Base-by-base conservation (phyloP, 148 eudicot genomes). In the Cornus florida region DNA sequence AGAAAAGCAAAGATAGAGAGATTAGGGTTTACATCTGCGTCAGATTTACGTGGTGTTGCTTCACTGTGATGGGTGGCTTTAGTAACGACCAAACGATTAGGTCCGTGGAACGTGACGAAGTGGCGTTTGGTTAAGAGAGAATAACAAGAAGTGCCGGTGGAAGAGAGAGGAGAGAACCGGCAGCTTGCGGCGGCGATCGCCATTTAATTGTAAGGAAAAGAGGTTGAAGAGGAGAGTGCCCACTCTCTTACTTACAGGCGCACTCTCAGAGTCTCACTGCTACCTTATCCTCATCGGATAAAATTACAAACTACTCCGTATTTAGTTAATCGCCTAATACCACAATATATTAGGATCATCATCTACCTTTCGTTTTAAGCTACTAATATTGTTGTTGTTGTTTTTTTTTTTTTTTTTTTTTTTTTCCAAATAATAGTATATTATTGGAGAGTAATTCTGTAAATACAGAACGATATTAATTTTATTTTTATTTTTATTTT, bases 101-200 rank as follows among this genome's bases (percentile, higher is more conserved):
- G 70, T 7, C 73, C 62, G 10, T 31, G 72, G 48, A 77, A 69
- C 0, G 82, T 32, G 60, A 73, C 16, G 68, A 84, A 82, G 35
- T 82, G 82, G 77, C 90, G 82, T 69, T 75, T 82, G 23, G 78
- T 56, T 19, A 86, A 73, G 19, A 78, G 67, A 41, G 84, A 74
- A 20, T 67, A 70, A 23, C 79, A 77, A 32, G 82, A 82, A 23
- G 76, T 72, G 13, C 77, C 82, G 70, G 87, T 48, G 75, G 75
- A 78, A 39, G 75, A 11, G 65, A 33, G 16, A 32, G 70, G 77
- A 17, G 82, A 80, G 76, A 84, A 80, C 85, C 86, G 80, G 66
- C 80, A 78, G 22, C 77, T 79, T 13, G 80, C 90, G 64, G 77
- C 88, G 6, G 88, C 77, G 1, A 79, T 77, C 79, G 88, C 88